Conservation (phyloP, 2,329 filamentous ascomycete genomes). For the Rachicladosporium sp. region DNA sequence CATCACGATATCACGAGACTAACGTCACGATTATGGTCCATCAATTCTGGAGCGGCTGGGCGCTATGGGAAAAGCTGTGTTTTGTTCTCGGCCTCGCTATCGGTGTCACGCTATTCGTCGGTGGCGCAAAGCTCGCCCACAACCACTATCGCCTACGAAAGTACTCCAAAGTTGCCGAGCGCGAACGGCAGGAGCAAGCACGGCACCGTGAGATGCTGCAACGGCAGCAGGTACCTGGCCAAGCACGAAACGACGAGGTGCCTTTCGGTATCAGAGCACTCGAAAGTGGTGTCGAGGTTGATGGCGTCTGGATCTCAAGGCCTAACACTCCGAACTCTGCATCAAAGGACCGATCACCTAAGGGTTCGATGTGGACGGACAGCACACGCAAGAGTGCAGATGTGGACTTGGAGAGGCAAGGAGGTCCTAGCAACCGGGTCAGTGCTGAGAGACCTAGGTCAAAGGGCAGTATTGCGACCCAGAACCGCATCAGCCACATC, state of each 20-base stretch:
- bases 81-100: conserved; percentile 70
- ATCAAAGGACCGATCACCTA: too few species aligned
- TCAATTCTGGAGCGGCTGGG: conserved; percentile 46
- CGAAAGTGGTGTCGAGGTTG: conserved; percentile 68
- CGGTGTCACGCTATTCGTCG: conserved; percentile 53
- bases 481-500: too few species aligned
- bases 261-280: conserved; percentile 81
- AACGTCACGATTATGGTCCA: conserved; percentile 1
- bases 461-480: background rate
- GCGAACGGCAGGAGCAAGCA: conserved; percentile 18
- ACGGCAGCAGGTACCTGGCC: conserved; percentile 12
- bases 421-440: background rate
- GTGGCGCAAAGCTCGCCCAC: conserved; percentile 51
- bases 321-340: conserved; percentile 27
- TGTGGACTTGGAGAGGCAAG: background rate
- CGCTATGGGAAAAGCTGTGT: conserved; percentile 78
- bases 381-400: background rate
- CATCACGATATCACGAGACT: background rate
- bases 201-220: conserved; percentile 24
- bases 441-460: background rate
- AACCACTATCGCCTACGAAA: conserved; percentile 30
- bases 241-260: conserved; percentile 49
- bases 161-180: conserved; percentile 23
- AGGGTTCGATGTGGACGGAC: too few species aligned
- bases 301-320: conserved; percentile 55